These are phyloP conservation scores for Aureobasidium sp. DNA, from an alignment of 2,329 filamentous ascomycete genomes.

Conservation along the genomic window DNA sequence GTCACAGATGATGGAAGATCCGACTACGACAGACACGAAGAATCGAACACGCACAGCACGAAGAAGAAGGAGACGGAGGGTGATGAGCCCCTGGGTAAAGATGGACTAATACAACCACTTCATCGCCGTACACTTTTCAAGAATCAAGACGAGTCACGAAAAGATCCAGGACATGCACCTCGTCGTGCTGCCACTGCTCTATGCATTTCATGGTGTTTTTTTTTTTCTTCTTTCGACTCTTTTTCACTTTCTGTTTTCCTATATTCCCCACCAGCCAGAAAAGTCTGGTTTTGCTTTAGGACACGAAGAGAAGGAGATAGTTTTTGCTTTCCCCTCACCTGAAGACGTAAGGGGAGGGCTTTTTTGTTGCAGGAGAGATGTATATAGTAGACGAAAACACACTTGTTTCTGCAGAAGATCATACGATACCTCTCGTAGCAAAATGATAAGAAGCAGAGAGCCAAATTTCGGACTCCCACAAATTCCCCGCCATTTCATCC, in stretches of 20 bases:
- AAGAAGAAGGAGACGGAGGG: not conserved
- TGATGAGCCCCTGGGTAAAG: not conserved
- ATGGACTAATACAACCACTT: not conserved
- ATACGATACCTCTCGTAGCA: no score
- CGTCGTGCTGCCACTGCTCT: not conserved
- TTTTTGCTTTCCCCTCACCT: no score
- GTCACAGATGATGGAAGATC: slow-evolving; percentile 24
- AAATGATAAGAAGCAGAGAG: no score
- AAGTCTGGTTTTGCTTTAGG: not conserved
- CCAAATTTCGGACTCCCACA: no score
- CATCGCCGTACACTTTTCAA: not conserved
- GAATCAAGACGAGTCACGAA: no score
- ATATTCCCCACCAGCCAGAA: not conserved
- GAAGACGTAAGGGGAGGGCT: no score
- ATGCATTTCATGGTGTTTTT: slow-evolving; percentile 2
- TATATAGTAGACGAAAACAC: no score
- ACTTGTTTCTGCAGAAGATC: no score
- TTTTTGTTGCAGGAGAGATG: no score
- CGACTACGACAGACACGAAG: slow-evolving; percentile 21
- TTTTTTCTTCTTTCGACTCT: no score
- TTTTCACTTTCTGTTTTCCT: not conserved
- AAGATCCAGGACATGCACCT: no score
- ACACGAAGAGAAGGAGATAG: not conserved
- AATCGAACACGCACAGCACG: not conserved
- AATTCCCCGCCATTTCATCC: no score